A percentile compares a stretch with the other conserved stretches of the same genome.
These are phyloP conservation scores for Hyaloscypha variabilis DNA, from an alignment of 495 filamentous ascomycete species.

Conservation along the genomic window DNA sequence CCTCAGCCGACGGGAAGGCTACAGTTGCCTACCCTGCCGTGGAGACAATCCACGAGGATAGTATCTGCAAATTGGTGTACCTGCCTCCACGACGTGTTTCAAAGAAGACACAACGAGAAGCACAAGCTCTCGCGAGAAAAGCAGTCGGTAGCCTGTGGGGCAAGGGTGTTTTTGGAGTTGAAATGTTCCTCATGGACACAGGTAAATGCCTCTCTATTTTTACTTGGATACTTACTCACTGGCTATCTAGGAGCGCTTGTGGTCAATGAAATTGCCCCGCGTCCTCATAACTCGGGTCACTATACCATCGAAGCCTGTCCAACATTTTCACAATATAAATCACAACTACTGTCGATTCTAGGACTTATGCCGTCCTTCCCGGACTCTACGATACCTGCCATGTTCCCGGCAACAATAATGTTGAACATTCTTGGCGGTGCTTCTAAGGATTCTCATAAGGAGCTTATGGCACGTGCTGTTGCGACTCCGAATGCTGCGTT, in stretches of 20 bases:
- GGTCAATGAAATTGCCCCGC: conserved; percentile 93
- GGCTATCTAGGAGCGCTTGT: conserved; percentile 15
- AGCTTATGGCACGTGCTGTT: conserved; percentile 66
- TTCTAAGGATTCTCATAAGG: conserved; percentile 66
- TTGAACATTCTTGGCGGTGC: conserved; percentile 92
- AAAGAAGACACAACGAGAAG: conserved; percentile 58
- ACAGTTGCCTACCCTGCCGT: conserved; percentile 83
- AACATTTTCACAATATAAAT: conserved; percentile 84
- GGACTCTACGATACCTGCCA: conserved; percentile 60
- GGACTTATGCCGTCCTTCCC: conserved; percentile 65
- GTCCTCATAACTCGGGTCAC: conserved; percentile 96
- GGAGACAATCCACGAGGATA: conserved; percentile 94
- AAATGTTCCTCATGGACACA: conserved; percentile 91
- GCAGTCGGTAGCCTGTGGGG: conserved; percentile 82
- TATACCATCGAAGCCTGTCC: conserved; percentile 95
- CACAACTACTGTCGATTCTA: conserved; percentile 85
- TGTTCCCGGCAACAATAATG: conserved; percentile 76
- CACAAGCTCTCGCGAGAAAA: conserved; percentile 75
- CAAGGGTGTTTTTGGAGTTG: conserved; percentile 92
- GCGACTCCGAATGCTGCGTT: conserved; percentile 62
- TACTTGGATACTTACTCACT: conserved; percentile 54
- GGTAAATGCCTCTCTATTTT: conserved; percentile 43
- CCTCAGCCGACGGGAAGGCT: conserved; percentile 41
- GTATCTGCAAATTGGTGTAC: conserved; percentile 92
- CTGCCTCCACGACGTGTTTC: conserved; percentile 78